Percentiles rank a stretch among this genome's conserved stretches.
Evolutionary conservation across 352 stramenopile species (phyloP).

Genomic region (Halophytophthora polymorphica): DNA sequence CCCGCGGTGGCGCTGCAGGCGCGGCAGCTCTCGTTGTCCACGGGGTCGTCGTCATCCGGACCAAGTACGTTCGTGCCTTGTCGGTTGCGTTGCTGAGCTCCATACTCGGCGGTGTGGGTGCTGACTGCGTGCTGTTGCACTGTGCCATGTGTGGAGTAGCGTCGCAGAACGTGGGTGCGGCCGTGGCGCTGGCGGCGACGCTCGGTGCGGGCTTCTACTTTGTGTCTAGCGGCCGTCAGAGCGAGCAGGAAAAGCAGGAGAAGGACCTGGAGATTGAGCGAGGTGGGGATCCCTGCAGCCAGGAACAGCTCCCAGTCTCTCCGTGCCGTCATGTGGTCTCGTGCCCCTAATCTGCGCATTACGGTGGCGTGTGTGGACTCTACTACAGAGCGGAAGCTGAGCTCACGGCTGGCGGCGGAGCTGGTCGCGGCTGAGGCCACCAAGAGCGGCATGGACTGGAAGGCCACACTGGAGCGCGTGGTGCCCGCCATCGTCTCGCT

Average conservation of each 20-base stretch:
- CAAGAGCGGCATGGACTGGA: conserved; percentile 75
- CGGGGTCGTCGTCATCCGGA: conserved; percentile 5
- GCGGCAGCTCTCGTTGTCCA: conserved; percentile 14
- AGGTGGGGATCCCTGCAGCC: conserved; percentile 15
- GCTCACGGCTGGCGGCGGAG: conserved; percentile 56
- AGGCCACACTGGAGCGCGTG: conserved; percentile 78
- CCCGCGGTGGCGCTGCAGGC: conserved; percentile 7
- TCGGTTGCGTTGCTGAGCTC: not conserved
- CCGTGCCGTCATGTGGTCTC: not conserved
- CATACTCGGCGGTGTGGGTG: not conserved
- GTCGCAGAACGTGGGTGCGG: conserved; percentile 22
- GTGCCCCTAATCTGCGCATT: not conserved
- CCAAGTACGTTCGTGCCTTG: conserved; percentile 15
- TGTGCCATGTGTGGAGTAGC: conserved; percentile 7
- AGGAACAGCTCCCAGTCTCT: not conserved
- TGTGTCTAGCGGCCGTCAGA: conserved; percentile 39
- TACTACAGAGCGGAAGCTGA: conserved; percentile 54
- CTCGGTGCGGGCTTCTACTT: conserved; percentile 51
- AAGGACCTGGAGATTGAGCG: conserved; percentile 62
- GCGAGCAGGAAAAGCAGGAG: conserved; percentile 48
- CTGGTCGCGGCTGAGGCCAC: conserved; percentile 64
- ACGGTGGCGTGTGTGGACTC: conserved; percentile 1
- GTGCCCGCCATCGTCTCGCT: conserved; percentile 85
- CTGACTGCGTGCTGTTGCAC: conserved; percentile 5
- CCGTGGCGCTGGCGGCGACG: conserved; percentile 24